Conservation (phyloP, 441 rosid genomes). For the Rhodomyrtus psidioides region DNA sequence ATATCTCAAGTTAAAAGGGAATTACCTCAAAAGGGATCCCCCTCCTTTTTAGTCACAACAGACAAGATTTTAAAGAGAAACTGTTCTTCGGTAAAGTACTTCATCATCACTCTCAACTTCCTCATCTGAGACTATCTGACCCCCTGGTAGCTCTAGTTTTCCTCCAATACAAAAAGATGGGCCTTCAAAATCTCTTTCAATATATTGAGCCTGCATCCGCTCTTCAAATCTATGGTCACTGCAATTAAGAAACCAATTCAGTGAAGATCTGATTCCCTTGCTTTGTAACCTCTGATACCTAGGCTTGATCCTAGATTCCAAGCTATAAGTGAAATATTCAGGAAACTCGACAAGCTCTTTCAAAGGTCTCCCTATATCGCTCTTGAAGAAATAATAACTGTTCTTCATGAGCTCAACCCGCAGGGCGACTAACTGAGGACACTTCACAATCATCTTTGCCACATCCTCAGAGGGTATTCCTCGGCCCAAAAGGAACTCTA, state of each 20-base stretch:
- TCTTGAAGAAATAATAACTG: slow-evolving; percentile 59
- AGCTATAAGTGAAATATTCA: slow-evolving; percentile 65
- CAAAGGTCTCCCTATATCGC: slow-evolving; percentile 74
- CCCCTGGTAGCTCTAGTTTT: slow-evolving; percentile 50
- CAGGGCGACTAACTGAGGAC: slow-evolving; percentile 57
- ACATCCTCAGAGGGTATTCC: slow-evolving; percentile 46
- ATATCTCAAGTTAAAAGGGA: background rate
- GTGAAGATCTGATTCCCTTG: slow-evolving; percentile 55
- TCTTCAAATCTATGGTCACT: slow-evolving; percentile 80
- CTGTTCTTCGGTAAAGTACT: slow-evolving; percentile 51
- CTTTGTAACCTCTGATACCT: slow-evolving; percentile 58
- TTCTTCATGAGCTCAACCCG: slow-evolving; percentile 66
- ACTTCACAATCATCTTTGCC: slow-evolving; percentile 57
- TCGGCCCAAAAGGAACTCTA: slow-evolving; percentile 62
- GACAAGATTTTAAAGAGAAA: slow-evolving; percentile 33
- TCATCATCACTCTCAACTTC: slow-evolving; percentile 64
- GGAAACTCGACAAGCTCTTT: slow-evolving; percentile 76
- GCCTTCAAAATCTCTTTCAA: slow-evolving; percentile 46
- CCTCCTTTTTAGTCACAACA: background rate
- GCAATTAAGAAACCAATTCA: slow-evolving; percentile 75
- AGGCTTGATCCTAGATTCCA: slow-evolving; percentile 80
- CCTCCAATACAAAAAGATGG: slow-evolving; percentile 64
- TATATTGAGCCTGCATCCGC: slow-evolving; percentile 49
- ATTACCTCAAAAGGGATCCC: background rate
- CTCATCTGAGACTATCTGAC: slow-evolving; percentile 48